Base-by-base conservation (phyloP, 192 early-diverging fungal genomes). In the Tieghemiomyces parasiticus region DNA sequence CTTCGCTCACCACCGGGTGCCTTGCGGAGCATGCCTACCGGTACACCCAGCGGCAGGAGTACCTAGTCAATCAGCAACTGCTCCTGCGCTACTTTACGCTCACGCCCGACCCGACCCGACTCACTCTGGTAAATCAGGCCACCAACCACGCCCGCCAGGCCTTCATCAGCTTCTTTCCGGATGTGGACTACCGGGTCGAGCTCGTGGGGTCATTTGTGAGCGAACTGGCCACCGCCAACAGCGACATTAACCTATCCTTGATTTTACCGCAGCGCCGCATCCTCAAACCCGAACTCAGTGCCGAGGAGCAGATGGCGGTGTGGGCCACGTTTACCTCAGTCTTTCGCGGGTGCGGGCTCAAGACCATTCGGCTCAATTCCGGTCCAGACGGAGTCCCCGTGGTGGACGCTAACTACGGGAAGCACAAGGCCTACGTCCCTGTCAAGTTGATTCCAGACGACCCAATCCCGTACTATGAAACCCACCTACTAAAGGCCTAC, bases 401-500 rank as follows among this genome's bases (percentile, higher is more conserved):
- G 30, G 22, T 50, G 8, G 12, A 22, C n/a, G 8, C 49, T 22
- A 24, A 54, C 29, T 54, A 54, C 32, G 52, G 52, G 12, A 30
- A 54, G 4, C n/a, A 33, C 25, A 28, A 54, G 25, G 9, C 10
- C 16, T 54, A 54, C 52, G 29, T 28, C 8, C 52, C 52, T 6
- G 30, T 54, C 8, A 31, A 12, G 8, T 12, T 54, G 4, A 6
- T 25, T 4, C 4, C n/a, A 3, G 52, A 54, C 52, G 26, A 54
- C 30, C 52, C 52, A 4, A 3, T 54, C 19, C 52, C 52, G 3
- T 31, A 30, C 25, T 54, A 29, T n/a, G 52, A 54, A n/a, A 31
- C 52, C n/a, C 22, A n/a, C 4, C 29, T 54, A 8, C 19, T 54
- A 6, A 54, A 54, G 52, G 52, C 52, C 19, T 54, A 54, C 29